phyloP scores from a whole-genome alignment of 73 alveolate species.

The Urostyla sp. region DNA sequence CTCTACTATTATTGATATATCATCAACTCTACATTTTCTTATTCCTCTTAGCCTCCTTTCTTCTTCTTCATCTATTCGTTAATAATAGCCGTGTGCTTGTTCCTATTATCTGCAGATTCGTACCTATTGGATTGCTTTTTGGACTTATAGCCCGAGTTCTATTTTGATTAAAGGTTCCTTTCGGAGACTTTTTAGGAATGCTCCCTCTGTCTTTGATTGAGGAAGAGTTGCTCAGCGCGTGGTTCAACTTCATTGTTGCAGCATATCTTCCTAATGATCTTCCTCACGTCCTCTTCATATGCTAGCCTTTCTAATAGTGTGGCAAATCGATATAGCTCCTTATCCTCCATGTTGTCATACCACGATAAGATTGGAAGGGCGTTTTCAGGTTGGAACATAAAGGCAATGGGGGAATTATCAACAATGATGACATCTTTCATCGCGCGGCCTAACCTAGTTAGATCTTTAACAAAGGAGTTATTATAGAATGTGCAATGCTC shows the following conservation, averaged over 20 bases:
- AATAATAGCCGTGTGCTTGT: constrained; percentile 25
- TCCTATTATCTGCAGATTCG: constrained; percentile 41
- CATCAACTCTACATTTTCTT: constrained; percentile 30
- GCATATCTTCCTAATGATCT: constrained; percentile 6
- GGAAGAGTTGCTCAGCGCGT: constrained; percentile 11
- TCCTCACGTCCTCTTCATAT: constrained; percentile 70
- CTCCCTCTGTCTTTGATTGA: constrained; percentile 23
- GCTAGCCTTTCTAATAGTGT: constrained; percentile 56
- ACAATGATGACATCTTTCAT: constrained; percentile 82
- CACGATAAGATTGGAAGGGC: constrained; percentile 73
- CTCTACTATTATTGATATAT: neutral
- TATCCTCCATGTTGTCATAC: constrained; percentile 76
- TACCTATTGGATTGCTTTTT: constrained; percentile 23
- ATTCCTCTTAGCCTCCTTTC: neutral
- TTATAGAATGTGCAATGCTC: constrained; percentile 90
- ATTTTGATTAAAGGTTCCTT: constrained; percentile 5
- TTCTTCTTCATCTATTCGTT: constrained; percentile 28
- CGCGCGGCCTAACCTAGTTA: constrained; percentile 77
- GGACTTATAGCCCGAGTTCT: too few species aligned
- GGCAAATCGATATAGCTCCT: constrained; percentile 62
- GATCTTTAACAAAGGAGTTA: constrained; percentile 84
- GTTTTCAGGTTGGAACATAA: constrained; percentile 79
- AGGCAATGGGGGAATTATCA: constrained; percentile 84
- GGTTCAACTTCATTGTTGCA: constrained; percentile 39
- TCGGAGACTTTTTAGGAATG: constrained; percentile 35